phyloP scores from a whole-genome alignment of 768 basidiomycete genomes.

The Fibroporia radiculosa region DNA sequence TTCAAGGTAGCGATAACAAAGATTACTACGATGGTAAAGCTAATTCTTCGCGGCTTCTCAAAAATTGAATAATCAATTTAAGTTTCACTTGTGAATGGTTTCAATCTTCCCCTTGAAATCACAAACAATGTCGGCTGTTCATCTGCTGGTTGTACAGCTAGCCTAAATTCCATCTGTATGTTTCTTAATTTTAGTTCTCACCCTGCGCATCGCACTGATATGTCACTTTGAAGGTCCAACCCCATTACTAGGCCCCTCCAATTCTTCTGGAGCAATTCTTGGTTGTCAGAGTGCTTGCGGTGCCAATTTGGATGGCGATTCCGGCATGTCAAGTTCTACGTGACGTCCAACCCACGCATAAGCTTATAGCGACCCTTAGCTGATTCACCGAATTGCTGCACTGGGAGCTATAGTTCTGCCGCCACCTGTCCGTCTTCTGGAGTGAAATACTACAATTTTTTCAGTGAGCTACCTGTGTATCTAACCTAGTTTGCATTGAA shows the following conservation, averaged over 20 bases:
- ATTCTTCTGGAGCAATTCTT: slow-evolving; percentile 23
- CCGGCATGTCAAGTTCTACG: slow-evolving; percentile 10
- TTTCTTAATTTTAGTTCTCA: neutral
- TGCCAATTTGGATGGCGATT: slow-evolving; percentile 23
- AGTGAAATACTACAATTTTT: slow-evolving; percentile 20
- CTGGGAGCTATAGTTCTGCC: slow-evolving; percentile 22
- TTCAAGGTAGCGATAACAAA: slow-evolving; percentile 20
- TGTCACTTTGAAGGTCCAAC: slow-evolving; percentile 15
- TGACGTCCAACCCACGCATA: neutral
- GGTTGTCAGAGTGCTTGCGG: slow-evolving; percentile 27
- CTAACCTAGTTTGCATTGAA: neutral
- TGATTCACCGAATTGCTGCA: slow-evolving; percentile 28
- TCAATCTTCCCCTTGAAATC: slow-evolving; percentile 24
- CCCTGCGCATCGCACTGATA: neutral
- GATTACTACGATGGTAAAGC: slow-evolving; percentile 16
- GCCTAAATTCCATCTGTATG: slow-evolving; percentile 24
- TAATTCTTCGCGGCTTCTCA: neutral
- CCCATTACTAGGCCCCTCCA: slow-evolving; percentile 22
- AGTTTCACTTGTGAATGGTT: slow-evolving; percentile 21
- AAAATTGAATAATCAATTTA: neutral
- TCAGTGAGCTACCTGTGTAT: slow-evolving; percentile 13
- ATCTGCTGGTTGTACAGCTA: slow-evolving; percentile 22
- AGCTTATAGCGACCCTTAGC: slow-evolving; percentile 4
- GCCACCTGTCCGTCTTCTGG: slow-evolving; percentile 25
- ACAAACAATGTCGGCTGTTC: slow-evolving; percentile 21